These are phyloP conservation scores for Colletotrichum melonis DNA, from an alignment of 2,329 filamentous ascomycete genomes.

Conservation along the genomic window DNA sequence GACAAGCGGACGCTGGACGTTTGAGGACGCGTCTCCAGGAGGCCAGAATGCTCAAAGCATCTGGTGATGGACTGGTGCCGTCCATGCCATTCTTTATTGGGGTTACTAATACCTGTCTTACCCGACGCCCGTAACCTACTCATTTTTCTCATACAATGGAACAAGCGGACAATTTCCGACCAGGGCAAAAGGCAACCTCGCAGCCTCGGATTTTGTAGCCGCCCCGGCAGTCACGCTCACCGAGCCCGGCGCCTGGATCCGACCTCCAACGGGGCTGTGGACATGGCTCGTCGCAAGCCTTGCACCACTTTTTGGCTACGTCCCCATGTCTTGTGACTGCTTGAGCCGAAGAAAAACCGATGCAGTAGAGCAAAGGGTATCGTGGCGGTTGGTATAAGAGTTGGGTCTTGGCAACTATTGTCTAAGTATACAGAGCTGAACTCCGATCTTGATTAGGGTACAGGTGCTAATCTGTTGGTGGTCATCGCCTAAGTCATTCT, in stretches of 20 bases:
- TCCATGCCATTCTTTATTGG: neutral
- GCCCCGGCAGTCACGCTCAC: too few relatives aligned
- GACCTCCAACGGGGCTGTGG: neutral
- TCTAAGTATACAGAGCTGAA: neutral
- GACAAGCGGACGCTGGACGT: too few relatives aligned
- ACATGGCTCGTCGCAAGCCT: slow-evolving; percentile 16
- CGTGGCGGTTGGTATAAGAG: neutral
- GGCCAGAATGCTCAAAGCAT: neutral
- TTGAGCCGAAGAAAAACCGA: neutral
- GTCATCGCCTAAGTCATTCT: neutral
- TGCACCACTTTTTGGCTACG: neutral
- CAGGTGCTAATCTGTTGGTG: too few relatives aligned
- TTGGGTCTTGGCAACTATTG: neutral
- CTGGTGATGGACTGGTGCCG: neutral
- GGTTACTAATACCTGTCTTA: neutral
- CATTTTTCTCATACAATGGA: neutral
- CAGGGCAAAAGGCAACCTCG: neutral
- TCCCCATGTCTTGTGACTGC: neutral
- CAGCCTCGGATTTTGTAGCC: neutral
- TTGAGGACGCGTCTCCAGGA: neutral
- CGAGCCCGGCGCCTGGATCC: neutral
- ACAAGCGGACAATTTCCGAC: neutral
- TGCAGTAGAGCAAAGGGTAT: too few relatives aligned
- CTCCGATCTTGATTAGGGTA: neutral
- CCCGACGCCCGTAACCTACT: too few relatives aligned